These are phyloP conservation scores for Fusarium sp. DNA, from an alignment of 2,329 filamentous ascomycete genomes.

Conservation along the genomic window DNA sequence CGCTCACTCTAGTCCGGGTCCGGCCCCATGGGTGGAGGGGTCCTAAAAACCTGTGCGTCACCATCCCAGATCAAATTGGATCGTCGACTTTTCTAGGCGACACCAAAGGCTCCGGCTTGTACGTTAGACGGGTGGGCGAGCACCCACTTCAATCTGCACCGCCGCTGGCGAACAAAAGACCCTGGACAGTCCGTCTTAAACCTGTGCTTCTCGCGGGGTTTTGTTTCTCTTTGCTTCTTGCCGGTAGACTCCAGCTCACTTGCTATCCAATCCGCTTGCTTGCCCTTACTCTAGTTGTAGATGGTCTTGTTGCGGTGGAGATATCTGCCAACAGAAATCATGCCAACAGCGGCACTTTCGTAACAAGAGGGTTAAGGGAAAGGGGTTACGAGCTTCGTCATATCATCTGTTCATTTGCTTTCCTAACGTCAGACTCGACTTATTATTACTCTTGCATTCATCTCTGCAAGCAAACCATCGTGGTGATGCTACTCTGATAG, in stretches of 20 bases:
- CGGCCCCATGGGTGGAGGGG: conserved; percentile 39
- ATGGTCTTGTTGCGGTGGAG: conserved; percentile 36
- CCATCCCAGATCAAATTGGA: conserved; percentile 45
- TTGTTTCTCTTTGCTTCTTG: conserved; percentile 13
- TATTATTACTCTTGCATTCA: not conserved
- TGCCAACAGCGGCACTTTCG: conserved; percentile 29
- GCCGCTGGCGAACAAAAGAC: conserved; percentile 40
- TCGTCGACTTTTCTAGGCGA: conserved; percentile 37
- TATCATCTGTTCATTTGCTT: conserved; percentile 16
- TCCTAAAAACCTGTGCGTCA: conserved; percentile 46
- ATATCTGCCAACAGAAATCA: conserved; percentile 32
- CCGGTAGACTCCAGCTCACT: conserved; percentile 13
- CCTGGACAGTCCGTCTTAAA: conserved; percentile 5
- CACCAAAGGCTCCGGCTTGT: conserved; percentile 15
- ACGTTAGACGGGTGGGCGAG: conserved; percentile 14
- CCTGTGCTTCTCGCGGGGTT: conserved; percentile 13
- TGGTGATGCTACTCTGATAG: conserved; percentile 31
- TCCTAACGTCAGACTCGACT: conserved; percentile 1
- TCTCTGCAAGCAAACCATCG: conserved; percentile 19
- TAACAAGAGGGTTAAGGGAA: conserved; percentile 20
- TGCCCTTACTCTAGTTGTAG: conserved; percentile 30
- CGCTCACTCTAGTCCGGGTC: conserved; percentile 43
- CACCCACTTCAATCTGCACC: conserved; percentile 32
- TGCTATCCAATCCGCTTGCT: conserved; percentile 22
- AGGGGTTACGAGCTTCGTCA: conserved; percentile 15